Evolutionary conservation across 2,329 filamentous ascomycete genomes (phyloP), one percentile per base, ranked within the genome.

Genomic region (Sordariomycetes sp.): DNA sequence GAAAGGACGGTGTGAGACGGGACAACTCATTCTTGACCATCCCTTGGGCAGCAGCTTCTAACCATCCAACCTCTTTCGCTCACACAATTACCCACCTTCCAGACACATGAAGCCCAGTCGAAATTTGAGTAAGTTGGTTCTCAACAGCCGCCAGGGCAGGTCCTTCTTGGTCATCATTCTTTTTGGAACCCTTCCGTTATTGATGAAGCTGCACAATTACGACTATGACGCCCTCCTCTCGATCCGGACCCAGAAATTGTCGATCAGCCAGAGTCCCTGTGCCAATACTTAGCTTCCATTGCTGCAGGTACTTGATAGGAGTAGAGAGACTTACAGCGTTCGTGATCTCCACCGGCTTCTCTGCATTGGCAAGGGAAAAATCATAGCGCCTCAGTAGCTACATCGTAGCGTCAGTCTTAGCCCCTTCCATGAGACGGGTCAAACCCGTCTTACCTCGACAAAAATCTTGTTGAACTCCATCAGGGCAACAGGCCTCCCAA

Each of bases 381-480:
- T 57, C 56, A 39, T 54, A 57, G 20, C 56, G 32, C 34, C 56
- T 20, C 12, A 57, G 25, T 8, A 57, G 51, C 56, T 57, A 36
- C n/a, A 34, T 34, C 22, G n/a, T 17, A 13, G 8, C 10, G 45
- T 56, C n/a, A 56, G 45, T 22, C 3, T 24, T 1, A 24, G 24
- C 15, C 15, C 6, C 7, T 32, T 32, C 10, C n/a, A n/a, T 7
- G 15, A 12, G 34, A 22, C 17, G 28, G 25, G 20, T 7, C 13
- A 35, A 13, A 12, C 28, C 15, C 3, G 35, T 10, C 51, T 57
- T 35, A 75, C 72, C 69, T 74, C 70, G 36, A 72, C 69, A 58
- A 74, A 65, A 2, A 70, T 63, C 63, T 76, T 76, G 60, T 73
- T 70, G 56, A 76, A 60, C 63, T 76, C 73, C 59, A 76, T 69